These are phyloP conservation scores for Ceratobasidium sp. DNA, from an alignment of 1,284 basidiomycete genomes.

Conservation along the genomic window DNA sequence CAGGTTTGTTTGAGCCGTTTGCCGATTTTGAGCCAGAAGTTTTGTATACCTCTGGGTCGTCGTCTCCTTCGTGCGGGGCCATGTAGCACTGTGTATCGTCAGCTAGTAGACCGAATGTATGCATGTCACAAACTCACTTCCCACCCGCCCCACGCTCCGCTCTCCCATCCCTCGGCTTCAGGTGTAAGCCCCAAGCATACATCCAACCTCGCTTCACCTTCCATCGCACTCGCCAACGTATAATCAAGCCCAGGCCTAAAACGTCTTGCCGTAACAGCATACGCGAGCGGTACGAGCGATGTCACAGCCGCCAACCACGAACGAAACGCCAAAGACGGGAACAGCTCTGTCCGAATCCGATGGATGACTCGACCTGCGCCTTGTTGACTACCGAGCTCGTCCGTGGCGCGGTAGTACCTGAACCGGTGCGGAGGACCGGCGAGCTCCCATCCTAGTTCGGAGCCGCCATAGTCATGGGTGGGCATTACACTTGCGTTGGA, in stretches of 20 bases:
- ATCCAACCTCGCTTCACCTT: conserved; percentile 85
- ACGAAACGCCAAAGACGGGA: conserved; percentile 88
- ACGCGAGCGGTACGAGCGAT: conserved; percentile 78
- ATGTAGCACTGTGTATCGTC: conserved; percentile 80
- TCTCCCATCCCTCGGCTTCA: conserved; percentile 70
- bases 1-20: background rate
- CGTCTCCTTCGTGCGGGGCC: conserved; percentile 91
- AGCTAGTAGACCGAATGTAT: conserved; percentile 11
- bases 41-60: conserved; percentile 94
- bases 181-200: conserved; percentile 93
- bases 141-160: conserved; percentile 92
- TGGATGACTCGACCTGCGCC: conserved; percentile 22
- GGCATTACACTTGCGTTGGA: conserved; percentile 58
- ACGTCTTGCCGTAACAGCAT: conserved; percentile 82
- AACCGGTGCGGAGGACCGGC: conserved; percentile 94
- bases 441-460: conserved; percentile 74
- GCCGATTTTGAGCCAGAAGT: conserved; percentile 59
- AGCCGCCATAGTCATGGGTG: conserved; percentile 62
- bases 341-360: conserved; percentile 65
- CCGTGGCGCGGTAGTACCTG: conserved; percentile 81
- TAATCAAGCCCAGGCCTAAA: conserved; percentile 96
- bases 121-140: conserved; percentile 67
- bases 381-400: conserved; percentile 32
- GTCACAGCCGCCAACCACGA: conserved; percentile 89
- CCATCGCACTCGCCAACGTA: conserved; percentile 92